Percentiles rank a stretch among this genome's conserved stretches.
phyloP scores from a whole-genome alignment of 495 filamentous ascomycete genomes.

The Eremomyces bilateralis region DNA sequence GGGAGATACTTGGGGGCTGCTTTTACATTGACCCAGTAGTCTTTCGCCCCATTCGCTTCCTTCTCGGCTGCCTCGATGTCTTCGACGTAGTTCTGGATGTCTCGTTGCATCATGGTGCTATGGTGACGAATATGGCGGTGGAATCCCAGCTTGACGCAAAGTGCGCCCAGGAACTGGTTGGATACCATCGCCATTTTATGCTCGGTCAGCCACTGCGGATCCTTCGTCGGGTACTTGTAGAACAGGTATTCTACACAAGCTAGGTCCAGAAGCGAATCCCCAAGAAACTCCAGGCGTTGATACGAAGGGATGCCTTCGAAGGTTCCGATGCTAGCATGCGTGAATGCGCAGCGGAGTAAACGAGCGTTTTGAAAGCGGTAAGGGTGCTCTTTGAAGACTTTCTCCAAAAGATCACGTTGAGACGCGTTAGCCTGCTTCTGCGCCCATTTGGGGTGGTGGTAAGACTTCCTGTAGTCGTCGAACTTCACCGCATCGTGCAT shows the following conservation, averaged over 20 bases:
- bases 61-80: conserved; percentile 38
- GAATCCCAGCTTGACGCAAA: conserved; percentile 56
- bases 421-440: conserved; percentile 29
- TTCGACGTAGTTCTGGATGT: conserved; percentile 46
- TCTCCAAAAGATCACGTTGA: conserved; percentile 41
- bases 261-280: conserved; percentile 80
- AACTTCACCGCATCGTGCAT: conserved; percentile 49
- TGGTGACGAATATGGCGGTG: conserved; percentile 51
- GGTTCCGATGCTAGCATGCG: conserved; percentile 61
- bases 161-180: conserved; percentile 76
- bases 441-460: conserved; percentile 55
- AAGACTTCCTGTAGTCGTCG: conserved; percentile 48
- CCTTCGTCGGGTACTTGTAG: conserved; percentile 47
- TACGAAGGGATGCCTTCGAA: conserved; percentile 70
- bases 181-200: conserved; percentile 99
- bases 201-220: conserved; percentile 95
- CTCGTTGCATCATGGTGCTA: conserved; percentile 31
- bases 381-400: conserved; percentile 42
- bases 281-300: conserved; percentile 82
- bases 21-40: conserved; percentile 56
- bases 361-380: conserved; percentile 68
- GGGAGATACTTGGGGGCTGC: conserved; percentile 70
- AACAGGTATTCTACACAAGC: conserved; percentile 66
- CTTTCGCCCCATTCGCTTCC: conserved; percentile 31
- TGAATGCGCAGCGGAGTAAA: conserved; percentile 66